Evolutionary conservation across 371 early-diverging fungal genomes (phyloP).

Genomic region (Mucor lusitanicus): DNA sequence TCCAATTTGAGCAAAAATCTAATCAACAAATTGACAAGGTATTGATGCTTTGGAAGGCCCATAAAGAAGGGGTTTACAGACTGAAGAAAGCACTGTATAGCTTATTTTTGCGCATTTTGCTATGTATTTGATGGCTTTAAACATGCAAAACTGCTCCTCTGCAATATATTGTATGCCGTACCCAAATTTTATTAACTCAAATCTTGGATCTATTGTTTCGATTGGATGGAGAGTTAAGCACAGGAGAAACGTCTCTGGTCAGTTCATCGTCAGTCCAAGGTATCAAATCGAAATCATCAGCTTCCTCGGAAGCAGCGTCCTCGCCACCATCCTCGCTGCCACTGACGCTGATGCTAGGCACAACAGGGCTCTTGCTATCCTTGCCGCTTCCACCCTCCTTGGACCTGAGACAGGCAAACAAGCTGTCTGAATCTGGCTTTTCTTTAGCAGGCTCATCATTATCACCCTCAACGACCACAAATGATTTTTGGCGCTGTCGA

Average conservation of each 20-base stretch:
- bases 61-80: too few relatives aligned
- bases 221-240: not conserved
- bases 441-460: not conserved
- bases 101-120: too few relatives aligned
- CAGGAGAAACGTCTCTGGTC: not conserved
- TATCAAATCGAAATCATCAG: conserved; percentile 16
- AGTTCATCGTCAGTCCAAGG: conserved; percentile 33
- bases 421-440: not conserved
- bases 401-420: conserved; percentile 24
- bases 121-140: too few relatives aligned
- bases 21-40: too few relatives aligned
- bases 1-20: too few relatives aligned
- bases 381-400: not conserved
- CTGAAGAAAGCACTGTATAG: too few relatives aligned
- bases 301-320: not conserved
- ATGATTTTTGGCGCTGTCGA: conserved; percentile 75
- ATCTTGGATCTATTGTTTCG: conserved; percentile 4
- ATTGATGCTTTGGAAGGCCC: too few relatives aligned
- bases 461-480: conserved; percentile 50
- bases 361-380: not conserved
- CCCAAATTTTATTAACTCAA: not conserved
- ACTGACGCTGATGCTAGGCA: not conserved
- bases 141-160: too few relatives aligned
- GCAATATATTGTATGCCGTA: too few relatives aligned
- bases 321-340: not conserved